phyloP scores from a whole-genome alignment of 257 asterid species.

The Capsicum rhomboideum region DNA sequence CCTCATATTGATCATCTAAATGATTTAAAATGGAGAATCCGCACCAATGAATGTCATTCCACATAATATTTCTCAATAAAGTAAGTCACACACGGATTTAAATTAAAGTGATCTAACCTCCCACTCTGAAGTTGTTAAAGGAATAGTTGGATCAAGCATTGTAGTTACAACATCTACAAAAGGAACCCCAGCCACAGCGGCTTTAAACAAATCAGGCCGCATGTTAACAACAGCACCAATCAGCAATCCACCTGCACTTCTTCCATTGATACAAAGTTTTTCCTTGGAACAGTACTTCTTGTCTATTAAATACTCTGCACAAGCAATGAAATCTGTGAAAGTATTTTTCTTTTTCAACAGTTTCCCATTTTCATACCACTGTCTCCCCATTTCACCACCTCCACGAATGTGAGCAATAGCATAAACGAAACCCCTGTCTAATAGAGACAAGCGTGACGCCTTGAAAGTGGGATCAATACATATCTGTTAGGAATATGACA shows the following conservation, averaged over 20 bases:
- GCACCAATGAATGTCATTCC: background rate
- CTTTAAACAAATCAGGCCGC: slow-evolving; percentile 89
- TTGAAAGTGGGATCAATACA: slow-evolving; percentile 78
- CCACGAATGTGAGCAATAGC: slow-evolving; percentile 88
- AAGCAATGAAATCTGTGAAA: slow-evolving; percentile 81
- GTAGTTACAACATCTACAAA: slow-evolving; percentile 91
- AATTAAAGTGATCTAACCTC: slow-evolving; percentile 49
- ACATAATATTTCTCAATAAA: background rate
- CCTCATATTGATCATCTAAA: background rate
- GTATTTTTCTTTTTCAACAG: slow-evolving; percentile 83
- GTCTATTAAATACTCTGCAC: slow-evolving; percentile 76
- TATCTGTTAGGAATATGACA: slow-evolving; percentile 36
- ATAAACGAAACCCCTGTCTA: slow-evolving; percentile 82
- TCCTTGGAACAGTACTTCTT: slow-evolving; percentile 78
- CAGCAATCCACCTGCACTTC: slow-evolving; percentile 98
- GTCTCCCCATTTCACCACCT: slow-evolving; percentile 99
- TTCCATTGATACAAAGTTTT: slow-evolving; percentile 79
- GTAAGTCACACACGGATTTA: background rate
- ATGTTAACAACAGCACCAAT: slow-evolving; percentile 88
- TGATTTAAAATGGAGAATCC: background rate
- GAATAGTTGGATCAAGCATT: slow-evolving; percentile 96
- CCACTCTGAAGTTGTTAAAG: slow-evolving; percentile 98
- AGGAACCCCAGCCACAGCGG: slow-evolving; percentile 94
- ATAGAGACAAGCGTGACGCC: slow-evolving; percentile 71
- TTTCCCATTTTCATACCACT: slow-evolving; percentile 92